Conservation (phyloP, 176 grass and related monocot genomes). For the Oryza coarctata region DNA sequence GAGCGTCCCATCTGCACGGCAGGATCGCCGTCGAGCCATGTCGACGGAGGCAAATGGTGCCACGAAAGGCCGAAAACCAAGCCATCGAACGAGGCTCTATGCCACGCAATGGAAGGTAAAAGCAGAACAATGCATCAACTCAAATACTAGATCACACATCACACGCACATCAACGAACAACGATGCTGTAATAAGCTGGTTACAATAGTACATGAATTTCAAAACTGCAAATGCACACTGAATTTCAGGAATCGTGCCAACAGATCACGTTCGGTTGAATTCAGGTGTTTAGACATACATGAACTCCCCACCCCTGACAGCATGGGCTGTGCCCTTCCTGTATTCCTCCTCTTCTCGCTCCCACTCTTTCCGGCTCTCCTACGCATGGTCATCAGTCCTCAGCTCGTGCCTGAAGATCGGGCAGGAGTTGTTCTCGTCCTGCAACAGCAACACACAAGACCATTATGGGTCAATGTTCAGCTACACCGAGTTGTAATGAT, state of each 20-base stretch:
- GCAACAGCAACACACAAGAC: too few relatives aligned
- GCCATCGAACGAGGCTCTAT: too few relatives aligned
- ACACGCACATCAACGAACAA: neutral
- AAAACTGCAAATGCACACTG: neutral
- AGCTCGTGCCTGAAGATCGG: slow-evolving; percentile 77
- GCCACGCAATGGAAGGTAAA: neutral
- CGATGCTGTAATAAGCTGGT: neutral
- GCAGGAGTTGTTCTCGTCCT: slow-evolving; percentile 94
- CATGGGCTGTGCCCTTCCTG: slow-evolving; percentile 86
- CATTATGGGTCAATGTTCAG: slow-evolving; percentile 1
- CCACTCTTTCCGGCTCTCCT: slow-evolving; percentile 87
- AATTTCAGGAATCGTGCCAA: slow-evolving; percentile 9
- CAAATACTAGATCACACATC: neutral
- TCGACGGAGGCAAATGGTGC: too few relatives aligned
- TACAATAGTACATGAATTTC: neutral
- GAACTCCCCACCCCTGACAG: slow-evolving; percentile 81
- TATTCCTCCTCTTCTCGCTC: slow-evolving; percentile 89
- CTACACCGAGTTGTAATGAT: neutral
- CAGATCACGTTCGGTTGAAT: neutral
- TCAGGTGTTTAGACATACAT: slow-evolving; percentile 84
- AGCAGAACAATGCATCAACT: neutral
- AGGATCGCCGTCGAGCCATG: too few relatives aligned
- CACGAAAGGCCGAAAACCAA: too few relatives aligned
- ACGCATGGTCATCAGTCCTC: slow-evolving; percentile 84
- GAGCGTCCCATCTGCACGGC: too few relatives aligned